Base-by-base conservation (phyloP, 768 basidiomycete genomes). In the Termitomyces sp. region DNA sequence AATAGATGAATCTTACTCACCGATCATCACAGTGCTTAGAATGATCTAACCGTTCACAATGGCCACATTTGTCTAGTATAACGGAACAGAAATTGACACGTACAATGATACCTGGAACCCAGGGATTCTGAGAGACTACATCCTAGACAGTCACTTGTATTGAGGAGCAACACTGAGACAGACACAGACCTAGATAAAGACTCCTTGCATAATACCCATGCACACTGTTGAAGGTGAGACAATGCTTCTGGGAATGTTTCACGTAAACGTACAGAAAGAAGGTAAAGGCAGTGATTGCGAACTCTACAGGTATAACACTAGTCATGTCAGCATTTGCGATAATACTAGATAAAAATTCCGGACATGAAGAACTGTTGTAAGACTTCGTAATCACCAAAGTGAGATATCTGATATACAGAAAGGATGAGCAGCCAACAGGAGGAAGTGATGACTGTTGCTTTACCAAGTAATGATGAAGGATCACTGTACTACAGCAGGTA, bases 381-480 rank as follows among this genome's bases (percentile, higher is more conserved):
- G 9, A 22, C 38, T 41, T 49, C 32, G n/a, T 26, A 20, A 36
- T 57, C 33, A 22, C 55, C 55, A 14, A 56, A 60, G 10, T 60
- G 44, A 10, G 41, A 52, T 9, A 57, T 49, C 59, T 60, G 35
- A 14, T 13, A 2, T 18, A 40, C 18, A 40, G 22, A 7, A 40
- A 40, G 38, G 16, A 40, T 40, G 38, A 40, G 7, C 7, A 18
- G 18, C 18, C 38, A 40, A 32, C 10, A 35, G 10, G 7, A 48
- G 1, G 10, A 9, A 16, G 26, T 16, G 3, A 43, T 3, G 32
- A 32, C 22, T 35, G 1, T 35, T 8, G 26, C 11, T 14, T 30
- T 44, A 64, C 63, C 14, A 60, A 44, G 38, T 64, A 64, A 46
- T 64, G 11, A 43, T 58, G 63, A 2, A 64, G 26, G 6, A 60